Percentiles rank a stretch among this genome's conserved stretches.
Conservation (phyloP, 2,329 filamentous ascomycete species). For the Ophiognomonia clavigignenti-juglandacearum region DNA sequence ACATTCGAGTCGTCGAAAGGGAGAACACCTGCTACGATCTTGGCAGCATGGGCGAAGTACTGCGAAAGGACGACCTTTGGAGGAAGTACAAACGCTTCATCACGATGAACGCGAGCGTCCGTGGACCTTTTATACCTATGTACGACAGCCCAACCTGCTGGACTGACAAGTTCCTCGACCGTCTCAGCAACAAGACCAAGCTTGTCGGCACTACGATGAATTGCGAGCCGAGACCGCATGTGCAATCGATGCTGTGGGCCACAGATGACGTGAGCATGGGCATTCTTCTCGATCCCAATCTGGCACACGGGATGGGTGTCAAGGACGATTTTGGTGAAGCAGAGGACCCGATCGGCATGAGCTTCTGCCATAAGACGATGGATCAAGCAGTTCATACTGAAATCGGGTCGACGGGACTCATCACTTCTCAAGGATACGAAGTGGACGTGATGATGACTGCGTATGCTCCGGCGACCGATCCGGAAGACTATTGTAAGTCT, state of each 20-base stretch:
- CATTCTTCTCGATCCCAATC: constrained; percentile 23
- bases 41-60: constrained; percentile 24
- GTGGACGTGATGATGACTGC: constrained; percentile 27
- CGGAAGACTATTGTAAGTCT: neutral
- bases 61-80: constrained; percentile 23
- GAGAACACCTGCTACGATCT: constrained; percentile 27
- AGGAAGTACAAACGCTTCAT: constrained; percentile 28
- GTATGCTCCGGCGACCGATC: constrained; percentile 6
- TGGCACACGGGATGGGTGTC: constrained; percentile 13
- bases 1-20: constrained; percentile 23
- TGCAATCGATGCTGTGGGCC: constrained; percentile 29
- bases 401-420: constrained; percentile 20
- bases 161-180: constrained; percentile 25
- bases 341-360: constrained; percentile 19
- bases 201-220: constrained; percentile 29
- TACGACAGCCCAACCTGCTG: constrained; percentile 27
- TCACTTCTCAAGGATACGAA: constrained; percentile 23
- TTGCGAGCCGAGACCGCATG: constrained; percentile 24
- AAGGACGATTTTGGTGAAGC: constrained; percentile 14
- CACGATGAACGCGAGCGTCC: constrained; percentile 24
- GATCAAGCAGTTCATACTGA: constrained; percentile 21
- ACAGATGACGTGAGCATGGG: constrained; percentile 27
- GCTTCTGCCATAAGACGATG: constrained; percentile 21
- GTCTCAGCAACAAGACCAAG: constrained; percentile 26
- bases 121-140: constrained; percentile 28